Conservation (phyloP, 331 rosid species). For the Prunus yedoensis region DNA sequence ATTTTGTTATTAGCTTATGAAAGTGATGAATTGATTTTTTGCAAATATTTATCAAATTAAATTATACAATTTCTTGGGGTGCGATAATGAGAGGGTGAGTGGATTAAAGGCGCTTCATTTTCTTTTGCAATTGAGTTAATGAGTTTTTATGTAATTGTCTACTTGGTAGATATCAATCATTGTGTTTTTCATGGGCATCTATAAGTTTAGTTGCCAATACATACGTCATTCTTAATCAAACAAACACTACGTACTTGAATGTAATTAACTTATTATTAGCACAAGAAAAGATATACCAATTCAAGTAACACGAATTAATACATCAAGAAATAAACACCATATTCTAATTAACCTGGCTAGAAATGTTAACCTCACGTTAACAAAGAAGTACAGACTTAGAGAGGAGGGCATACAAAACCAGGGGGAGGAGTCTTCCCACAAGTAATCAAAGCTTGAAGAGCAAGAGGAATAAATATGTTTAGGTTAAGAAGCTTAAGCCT, state of each 20-base stretch:
- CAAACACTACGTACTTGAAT: background rate
- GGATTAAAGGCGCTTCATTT: too few relatives aligned
- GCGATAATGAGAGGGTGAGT: too few relatives aligned
- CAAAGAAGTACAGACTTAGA: constrained; percentile 17
- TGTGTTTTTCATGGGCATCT: too few relatives aligned
- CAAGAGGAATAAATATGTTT: constrained; percentile 73
- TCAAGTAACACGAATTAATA: background rate
- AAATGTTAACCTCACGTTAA: constrained; percentile 4
- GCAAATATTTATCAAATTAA: too few relatives aligned
- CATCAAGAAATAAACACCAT: background rate
- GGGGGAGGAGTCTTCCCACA: constrained; percentile 87
- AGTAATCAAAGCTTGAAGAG: constrained; percentile 68
- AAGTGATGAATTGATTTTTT: too few relatives aligned
- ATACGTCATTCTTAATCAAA: too few relatives aligned
- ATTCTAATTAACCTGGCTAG: background rate
- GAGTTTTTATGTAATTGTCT: too few relatives aligned
- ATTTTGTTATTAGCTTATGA: too few relatives aligned
- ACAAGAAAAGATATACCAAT: background rate
- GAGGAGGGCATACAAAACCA: constrained; percentile 86
- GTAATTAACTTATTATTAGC: background rate
- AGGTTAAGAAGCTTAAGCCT: constrained; percentile 75
- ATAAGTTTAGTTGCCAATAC: too few relatives aligned
- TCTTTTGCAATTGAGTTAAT: too few relatives aligned
- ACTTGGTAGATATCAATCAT: too few relatives aligned
- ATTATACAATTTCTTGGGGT: too few relatives aligned